These are phyloP conservation scores for Tripterygium wilfordii DNA, from an alignment of 177 flowering plant genomes.

Conservation along the genomic window DNA sequence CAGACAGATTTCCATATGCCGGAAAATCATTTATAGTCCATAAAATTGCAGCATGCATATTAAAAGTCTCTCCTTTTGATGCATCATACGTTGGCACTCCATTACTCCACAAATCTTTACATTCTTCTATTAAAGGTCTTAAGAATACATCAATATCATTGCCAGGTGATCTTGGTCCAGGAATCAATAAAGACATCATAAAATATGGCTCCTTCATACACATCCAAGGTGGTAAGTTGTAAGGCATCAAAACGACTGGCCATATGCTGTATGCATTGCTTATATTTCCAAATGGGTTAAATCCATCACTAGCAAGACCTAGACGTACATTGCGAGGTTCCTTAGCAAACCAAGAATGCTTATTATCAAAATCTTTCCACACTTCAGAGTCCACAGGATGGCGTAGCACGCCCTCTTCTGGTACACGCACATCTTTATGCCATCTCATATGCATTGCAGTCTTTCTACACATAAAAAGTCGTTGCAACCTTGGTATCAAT, in stretches of 20 bases:
- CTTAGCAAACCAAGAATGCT: background rate
- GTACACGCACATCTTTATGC: background rate
- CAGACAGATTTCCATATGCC: background rate
- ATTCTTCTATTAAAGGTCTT: background rate
- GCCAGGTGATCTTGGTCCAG: background rate
- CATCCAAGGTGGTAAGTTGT: background rate
- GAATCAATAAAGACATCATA: background rate
- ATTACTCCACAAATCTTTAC: background rate
- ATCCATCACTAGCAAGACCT: slow-evolving; percentile 7
- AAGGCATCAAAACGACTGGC: background rate
- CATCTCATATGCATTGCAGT: background rate
- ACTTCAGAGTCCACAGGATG: background rate
- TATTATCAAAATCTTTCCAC: background rate
- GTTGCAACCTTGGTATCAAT: background rate
- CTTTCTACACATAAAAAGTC: background rate
- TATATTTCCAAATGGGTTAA: slow-evolving; percentile 1
- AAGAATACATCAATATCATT: slow-evolving; percentile 1
- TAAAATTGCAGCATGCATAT: background rate
- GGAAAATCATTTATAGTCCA: slow-evolving; percentile 6
- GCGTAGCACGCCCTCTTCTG: background rate
- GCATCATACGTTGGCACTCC: background rate
- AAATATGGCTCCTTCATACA: background rate
- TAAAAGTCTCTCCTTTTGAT: background rate
- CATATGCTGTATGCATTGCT: background rate
- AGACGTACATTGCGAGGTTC: background rate